Evolutionary conservation across 371 early-diverging fungal species (phyloP), one percentile per base, ranked within the genome.

Genomic region (Thermomucor indicae-seudaticae): DNA sequence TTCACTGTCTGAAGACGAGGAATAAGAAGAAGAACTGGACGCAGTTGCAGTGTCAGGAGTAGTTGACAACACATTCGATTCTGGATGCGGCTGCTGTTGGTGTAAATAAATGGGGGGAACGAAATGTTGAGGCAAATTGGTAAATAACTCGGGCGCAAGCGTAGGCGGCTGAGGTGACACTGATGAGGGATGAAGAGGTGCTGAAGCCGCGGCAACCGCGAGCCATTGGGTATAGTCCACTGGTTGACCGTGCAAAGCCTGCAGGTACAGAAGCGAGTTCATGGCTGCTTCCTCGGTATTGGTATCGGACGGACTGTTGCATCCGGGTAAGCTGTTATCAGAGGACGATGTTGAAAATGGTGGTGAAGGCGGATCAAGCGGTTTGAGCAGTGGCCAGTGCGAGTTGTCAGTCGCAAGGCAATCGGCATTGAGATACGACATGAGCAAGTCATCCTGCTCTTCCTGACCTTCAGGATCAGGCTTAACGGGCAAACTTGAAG

Each of bases 371-470:
- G 54, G 53, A 38, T 50, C 44, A 24, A 49, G 47, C n/a, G n/a
- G n/a, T 49, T 25, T 37, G 3, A 27, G 17, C 19, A 46, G 27
- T 22, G 38, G 27, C 25, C 47, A 37, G 7, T 35, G 38, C 32
- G 30, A 47, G 28, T 41, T 49, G 27, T 65, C 65, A 23, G 63
- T 41, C 16, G 66, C 41, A 6, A 70, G 44, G 44, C 57, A 70
- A 37, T 73, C 74, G 31, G 63, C 42, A 46, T 69, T 70, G 42
- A 73, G 32, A 31, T 70, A 73, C 24, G 62, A 62, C 65, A 73
- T 60, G 45, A 72, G 47, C 16, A 72, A 44, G 49, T 72, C 72
- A 17, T 70, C 71, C 34, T 61, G 59, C 25, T 62, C 62, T 53
- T 51, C 28, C 5, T 53, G 58, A 12, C 34, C 42, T 11, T 49